A percentile compares a stretch with the other conserved stretches of the same genome.
Evolutionary conservation across 2,329 filamentous ascomycete species (phyloP).

Genomic region (Fusarium siculi): DNA sequence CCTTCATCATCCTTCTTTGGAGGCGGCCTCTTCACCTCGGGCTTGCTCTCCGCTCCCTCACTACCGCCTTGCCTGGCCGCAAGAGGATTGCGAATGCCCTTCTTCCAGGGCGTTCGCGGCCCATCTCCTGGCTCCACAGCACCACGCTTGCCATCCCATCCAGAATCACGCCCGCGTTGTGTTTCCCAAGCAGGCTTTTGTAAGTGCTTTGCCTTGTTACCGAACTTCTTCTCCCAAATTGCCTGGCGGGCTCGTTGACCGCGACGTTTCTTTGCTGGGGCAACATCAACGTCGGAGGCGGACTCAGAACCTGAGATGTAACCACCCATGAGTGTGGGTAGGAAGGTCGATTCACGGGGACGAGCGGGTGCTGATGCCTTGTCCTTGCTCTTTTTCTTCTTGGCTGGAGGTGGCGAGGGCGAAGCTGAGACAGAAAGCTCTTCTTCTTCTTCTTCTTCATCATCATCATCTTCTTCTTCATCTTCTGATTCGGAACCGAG

Average conservation of each 20-base stretch:
- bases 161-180: conserved; percentile 55
- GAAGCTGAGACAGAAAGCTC: conserved; percentile 46
- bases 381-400: conserved; percentile 49
- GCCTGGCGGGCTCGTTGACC: conserved; percentile 82
- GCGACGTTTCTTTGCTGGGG: conserved; percentile 74
- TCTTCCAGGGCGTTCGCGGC: conserved; percentile 63
- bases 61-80: conserved; percentile 26
- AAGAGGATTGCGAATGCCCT: conserved; percentile 56
- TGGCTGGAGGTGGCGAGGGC: conserved; percentile 49
- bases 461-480: conserved; percentile 1
- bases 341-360: conserved; percentile 65
- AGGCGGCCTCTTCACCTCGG: conserved; percentile 29
- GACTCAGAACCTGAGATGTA: conserved; percentile 82
- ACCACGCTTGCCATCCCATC: conserved; percentile 68
- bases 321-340: conserved; percentile 81
- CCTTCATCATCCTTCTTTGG: conserved; percentile 61
- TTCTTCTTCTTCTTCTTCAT: conserved; percentile 15
- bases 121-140: conserved; percentile 59
- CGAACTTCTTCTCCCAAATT: conserved; percentile 85
- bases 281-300: conserved; percentile 73
- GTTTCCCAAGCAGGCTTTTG: conserved; percentile 51
- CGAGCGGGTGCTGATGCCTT: conserved; percentile 17
- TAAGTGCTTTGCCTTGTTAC: conserved; percentile 75
- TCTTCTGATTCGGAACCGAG: conserved; percentile 39
- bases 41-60: not conserved